Conservation (phyloP, 495 filamentous ascomycete genomes). For the Hypoxylon lienhwacheense region DNA sequence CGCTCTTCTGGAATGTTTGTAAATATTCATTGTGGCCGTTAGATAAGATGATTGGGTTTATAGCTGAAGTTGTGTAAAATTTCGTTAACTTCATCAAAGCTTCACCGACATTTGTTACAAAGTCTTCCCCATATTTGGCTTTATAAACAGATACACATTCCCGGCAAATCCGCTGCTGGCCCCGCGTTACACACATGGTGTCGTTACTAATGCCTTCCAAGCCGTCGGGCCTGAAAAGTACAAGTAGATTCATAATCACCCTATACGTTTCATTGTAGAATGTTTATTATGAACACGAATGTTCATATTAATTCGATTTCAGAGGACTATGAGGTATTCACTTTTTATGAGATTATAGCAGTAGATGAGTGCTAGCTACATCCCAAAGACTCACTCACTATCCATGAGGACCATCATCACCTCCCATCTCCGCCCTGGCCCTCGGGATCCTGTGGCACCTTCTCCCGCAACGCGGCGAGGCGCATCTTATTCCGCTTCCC, state of each 20-base stretch:
- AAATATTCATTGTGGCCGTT: too few species aligned
- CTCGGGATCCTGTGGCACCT: conserved; percentile 10
- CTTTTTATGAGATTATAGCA: too few species aligned
- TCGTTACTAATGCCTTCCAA: conserved; percentile 15
- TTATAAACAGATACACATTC: conserved; percentile 4
- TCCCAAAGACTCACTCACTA: not conserved
- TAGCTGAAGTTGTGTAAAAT: too few species aligned
- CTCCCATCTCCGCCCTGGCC: not conserved
- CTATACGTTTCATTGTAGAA: not conserved
- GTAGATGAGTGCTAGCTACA: not conserved
- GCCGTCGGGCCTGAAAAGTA: not conserved
- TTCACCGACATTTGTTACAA: conserved; percentile 13
- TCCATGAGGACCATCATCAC: not conserved
- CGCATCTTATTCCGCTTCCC: conserved; percentile 65
- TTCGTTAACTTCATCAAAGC: too few species aligned
- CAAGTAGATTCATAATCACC: not conserved
- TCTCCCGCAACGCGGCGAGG: conserved; percentile 55
- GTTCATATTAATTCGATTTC: too few species aligned
- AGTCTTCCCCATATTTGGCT: conserved; percentile 5
- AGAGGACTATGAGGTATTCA: too few species aligned
- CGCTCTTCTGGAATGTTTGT: not conserved
- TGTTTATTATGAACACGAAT: too few species aligned
- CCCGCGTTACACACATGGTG: not conserved
- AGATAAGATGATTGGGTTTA: too few species aligned
- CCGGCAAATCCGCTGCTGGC: conserved; percentile 20